Conservation (phyloP, 768 basidiomycete species). For the Boletales sp. region DNA sequence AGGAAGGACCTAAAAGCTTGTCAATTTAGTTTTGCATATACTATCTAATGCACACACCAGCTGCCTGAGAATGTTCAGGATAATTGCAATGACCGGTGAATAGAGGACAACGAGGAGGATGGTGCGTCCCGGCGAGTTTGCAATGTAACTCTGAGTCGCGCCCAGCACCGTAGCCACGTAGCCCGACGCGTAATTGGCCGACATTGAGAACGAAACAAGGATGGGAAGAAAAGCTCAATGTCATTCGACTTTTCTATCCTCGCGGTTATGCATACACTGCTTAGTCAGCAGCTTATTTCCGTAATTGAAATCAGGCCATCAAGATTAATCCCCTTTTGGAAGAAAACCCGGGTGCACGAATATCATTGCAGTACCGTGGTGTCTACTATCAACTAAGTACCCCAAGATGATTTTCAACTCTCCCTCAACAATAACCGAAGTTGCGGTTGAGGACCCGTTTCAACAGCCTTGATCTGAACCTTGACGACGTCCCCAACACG, state of each 20-base stretch:
- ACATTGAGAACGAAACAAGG: conserved; percentile 18
- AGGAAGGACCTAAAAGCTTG: conserved; percentile 53
- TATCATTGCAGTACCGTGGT: too few relatives aligned
- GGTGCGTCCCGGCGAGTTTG: conserved; percentile 24
- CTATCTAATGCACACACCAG: conserved; percentile 48
- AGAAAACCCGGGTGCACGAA: too few relatives aligned
- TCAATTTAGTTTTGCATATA: not conserved
- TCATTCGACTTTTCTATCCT: conserved; percentile 6
- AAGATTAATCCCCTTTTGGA: too few relatives aligned
- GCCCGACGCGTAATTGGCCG: conserved; percentile 21
- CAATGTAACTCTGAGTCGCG: conserved; percentile 16
- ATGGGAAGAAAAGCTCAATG: not conserved
- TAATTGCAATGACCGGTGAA: conserved; percentile 61
- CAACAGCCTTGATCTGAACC: conserved; percentile 26
- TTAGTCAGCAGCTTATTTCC: conserved; percentile 23
- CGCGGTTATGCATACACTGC: not conserved
- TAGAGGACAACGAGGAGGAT: conserved; percentile 51
- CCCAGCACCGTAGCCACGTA: conserved; percentile 22
- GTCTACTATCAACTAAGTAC: too few relatives aligned
- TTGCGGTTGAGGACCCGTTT: conserved; percentile 28
- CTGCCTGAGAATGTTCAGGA: conserved; percentile 77
- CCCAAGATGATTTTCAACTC: not conserved
- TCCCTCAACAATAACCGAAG: conserved; percentile 18
- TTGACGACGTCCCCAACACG: conserved; percentile 26
- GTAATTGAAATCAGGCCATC: conserved; percentile 16